These are phyloP conservation scores for Quercus engelmannii DNA, from an alignment of 306 rosid genomes.

Conservation along the genomic window DNA sequence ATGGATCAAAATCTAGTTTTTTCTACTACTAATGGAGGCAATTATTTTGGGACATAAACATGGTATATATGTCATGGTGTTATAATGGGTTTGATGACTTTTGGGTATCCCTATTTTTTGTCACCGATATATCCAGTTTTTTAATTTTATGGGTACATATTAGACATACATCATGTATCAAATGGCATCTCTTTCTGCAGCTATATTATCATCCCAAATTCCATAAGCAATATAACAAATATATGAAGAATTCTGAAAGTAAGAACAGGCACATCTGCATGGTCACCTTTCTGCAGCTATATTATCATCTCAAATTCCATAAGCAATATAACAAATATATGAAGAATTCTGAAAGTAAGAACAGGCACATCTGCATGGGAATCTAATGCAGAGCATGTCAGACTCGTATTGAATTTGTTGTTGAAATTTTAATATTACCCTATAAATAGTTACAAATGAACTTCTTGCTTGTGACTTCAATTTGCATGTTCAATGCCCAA, in stretches of 20 bases:
- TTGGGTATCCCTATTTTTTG: neutral
- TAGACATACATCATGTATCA: neutral
- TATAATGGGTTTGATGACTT: neutral
- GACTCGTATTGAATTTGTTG: neutral
- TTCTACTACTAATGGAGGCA: neutral
- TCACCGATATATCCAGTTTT: neutral
- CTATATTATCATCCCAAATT: neutral
- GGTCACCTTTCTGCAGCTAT: neutral
- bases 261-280: neutral
- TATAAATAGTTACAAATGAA: too few relatives aligned
- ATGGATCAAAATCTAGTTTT: neutral
- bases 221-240: neutral
- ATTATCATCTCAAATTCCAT: neutral
- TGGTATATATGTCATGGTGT: neutral
- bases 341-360: neutral
- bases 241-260: neutral
- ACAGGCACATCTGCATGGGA: neutral
- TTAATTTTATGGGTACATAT: too few relatives aligned
- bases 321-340: neutral
- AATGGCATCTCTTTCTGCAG: neutral
- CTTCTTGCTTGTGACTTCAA: too few relatives aligned
- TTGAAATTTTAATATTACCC: too few relatives aligned
- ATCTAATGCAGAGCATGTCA: neutral
- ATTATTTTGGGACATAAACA: neutral
- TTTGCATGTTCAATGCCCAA: too few relatives aligned